A percentile compares a stretch with the other conserved stretches of the same genome.
Conservation (phyloP, 1,139 yeast species). For the Kurtzmaniella quercitrusa region DNA sequence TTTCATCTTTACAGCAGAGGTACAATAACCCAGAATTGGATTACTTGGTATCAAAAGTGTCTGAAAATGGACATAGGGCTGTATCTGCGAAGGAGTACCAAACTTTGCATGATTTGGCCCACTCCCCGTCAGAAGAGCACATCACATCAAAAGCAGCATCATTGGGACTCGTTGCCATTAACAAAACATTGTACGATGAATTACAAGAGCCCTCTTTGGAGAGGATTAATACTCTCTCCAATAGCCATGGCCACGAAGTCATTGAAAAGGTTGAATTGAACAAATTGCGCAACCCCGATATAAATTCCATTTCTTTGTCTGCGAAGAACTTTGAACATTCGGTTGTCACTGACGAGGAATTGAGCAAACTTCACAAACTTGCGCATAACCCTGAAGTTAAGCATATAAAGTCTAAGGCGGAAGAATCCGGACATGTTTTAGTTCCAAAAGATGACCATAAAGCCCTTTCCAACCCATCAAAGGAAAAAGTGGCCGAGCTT, state of each 20-base stretch:
- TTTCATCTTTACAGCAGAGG: slow-evolving; percentile 8
- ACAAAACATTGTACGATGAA: not conserved
- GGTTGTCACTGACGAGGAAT: slow-evolving; percentile 19
- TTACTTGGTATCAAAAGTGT: slow-evolving; percentile 14
- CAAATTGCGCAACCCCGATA: not conserved
- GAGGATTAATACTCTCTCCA: not conserved
- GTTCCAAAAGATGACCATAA: slow-evolving; percentile 1
- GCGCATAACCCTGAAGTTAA: slow-evolving; percentile 5
- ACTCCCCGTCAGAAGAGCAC: slow-evolving; percentile 18
- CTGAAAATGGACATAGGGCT: slow-evolving; percentile 14
- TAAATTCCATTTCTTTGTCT: slow-evolving; percentile 18
- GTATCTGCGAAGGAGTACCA: slow-evolving; percentile 13
- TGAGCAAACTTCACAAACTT: slow-evolving; percentile 11
- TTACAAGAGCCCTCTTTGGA: not conserved
- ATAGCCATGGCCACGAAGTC: not conserved
- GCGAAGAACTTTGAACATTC: slow-evolving; percentile 22
- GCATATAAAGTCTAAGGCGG: slow-evolving; percentile 3
- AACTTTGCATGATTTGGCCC: slow-evolving; percentile 8
- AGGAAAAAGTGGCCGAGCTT: not conserved
- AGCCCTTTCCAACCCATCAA: slow-evolving; percentile 1
- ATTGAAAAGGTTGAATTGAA: not conserved
- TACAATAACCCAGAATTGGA: slow-evolving; percentile 4
- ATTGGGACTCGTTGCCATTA: slow-evolving; percentile 3
- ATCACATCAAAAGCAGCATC: slow-evolving; percentile 8
- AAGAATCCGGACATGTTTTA: slow-evolving; percentile 1